Evolutionary conservation across 2,329 filamentous ascomycete species (phyloP).

Genomic region (Mycosphaerelloides madeirae): DNA sequence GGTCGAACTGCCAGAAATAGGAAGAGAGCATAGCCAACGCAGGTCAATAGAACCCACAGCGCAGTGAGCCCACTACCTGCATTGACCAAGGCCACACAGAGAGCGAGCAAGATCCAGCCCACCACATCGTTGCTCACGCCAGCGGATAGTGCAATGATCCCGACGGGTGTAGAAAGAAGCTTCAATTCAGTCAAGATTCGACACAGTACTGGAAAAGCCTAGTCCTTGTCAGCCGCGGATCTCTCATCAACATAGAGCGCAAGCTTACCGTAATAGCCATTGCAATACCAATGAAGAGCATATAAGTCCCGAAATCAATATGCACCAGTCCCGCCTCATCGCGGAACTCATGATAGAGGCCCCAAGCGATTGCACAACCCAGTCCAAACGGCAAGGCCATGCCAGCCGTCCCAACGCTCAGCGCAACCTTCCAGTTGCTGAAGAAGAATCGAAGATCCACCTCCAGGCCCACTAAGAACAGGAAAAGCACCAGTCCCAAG

Average conservation of each 20-base stretch:
- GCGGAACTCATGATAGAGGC: conserved; percentile 70
- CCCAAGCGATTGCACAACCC: conserved; percentile 74
- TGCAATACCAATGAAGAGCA: conserved; percentile 85
- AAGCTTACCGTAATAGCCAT: conserved; percentile 74
- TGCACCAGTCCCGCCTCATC: conserved; percentile 52
- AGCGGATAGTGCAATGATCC: conserved; percentile 81
- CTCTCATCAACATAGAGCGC: background rate
- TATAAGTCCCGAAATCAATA: conserved; percentile 58
- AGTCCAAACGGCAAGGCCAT: conserved; percentile 80
- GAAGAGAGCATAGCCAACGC: conserved; percentile 70
- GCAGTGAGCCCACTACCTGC: conserved; percentile 76
- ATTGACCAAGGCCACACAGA: conserved; percentile 91
- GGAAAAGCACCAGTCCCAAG: conserved; percentile 74
- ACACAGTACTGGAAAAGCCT: conserved; percentile 82
- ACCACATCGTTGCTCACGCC: conserved; percentile 90
- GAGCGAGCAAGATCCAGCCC: conserved; percentile 85
- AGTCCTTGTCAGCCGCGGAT: conserved; percentile 5
- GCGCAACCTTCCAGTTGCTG: conserved; percentile 74
- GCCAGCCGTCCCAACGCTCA: conserved; percentile 71
- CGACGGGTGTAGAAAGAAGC: conserved; percentile 74
- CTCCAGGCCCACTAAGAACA: conserved; percentile 84
- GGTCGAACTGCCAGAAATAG: conserved; percentile 70
- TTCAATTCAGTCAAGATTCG: conserved; percentile 90
- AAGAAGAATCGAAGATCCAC: conserved; percentile 74
- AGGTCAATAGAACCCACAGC: conserved; percentile 75